Conservation (phyloP, 176 grass and related monocot species). For the Thinopyrum elongatum region DNA sequence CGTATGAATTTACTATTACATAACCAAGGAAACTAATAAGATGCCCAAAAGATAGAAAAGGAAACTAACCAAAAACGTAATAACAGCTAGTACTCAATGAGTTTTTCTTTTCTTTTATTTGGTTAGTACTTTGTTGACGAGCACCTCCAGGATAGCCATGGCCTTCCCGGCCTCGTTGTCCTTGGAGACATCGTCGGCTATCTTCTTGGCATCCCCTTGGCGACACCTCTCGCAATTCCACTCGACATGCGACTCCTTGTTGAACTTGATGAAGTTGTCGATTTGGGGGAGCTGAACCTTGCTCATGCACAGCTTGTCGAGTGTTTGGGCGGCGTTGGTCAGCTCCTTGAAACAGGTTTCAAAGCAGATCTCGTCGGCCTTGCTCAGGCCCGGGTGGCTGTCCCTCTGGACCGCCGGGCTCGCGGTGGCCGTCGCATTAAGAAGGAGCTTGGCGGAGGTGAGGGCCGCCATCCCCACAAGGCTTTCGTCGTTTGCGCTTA, state of each 20-base stretch:
- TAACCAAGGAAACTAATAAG: background rate
- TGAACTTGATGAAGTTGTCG: background rate
- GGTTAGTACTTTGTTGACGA: background rate
- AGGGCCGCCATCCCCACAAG: background rate
- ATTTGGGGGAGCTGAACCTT: background rate
- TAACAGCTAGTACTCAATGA: background rate
- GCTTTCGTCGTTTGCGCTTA: background rate
- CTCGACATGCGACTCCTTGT: background rate
- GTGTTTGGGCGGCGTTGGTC: background rate
- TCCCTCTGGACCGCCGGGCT: background rate
- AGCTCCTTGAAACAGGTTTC: background rate
- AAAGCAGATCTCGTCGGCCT: background rate
- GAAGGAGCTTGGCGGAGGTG: background rate
- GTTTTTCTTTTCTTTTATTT: background rate
- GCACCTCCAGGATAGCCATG: background rate
- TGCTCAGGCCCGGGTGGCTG: background rate
- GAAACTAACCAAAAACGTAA: background rate
- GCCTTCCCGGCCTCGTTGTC: background rate
- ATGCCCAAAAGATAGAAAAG: no score
- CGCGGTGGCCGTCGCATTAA: background rate
- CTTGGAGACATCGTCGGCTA: background rate
- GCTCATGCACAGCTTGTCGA: background rate
- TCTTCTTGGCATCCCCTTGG: background rate
- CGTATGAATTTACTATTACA: background rate
- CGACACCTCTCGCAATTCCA: background rate